These are phyloP conservation scores for Candida sphagnicola DNA, from an alignment of 805 yeast species.

Conservation along the genomic window DNA sequence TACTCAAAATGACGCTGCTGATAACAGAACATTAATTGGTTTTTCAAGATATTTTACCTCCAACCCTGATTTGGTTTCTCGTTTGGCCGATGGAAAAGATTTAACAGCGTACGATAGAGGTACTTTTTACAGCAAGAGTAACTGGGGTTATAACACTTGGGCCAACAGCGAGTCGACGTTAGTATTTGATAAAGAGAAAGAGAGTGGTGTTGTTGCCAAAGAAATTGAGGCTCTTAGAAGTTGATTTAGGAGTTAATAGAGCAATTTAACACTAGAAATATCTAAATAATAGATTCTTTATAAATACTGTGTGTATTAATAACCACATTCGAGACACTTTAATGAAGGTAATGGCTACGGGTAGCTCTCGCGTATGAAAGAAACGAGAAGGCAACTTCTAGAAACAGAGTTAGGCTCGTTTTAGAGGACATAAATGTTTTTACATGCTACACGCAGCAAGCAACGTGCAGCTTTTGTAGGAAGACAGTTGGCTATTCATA, in stretches of 20 bases:
- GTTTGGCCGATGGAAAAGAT: slow-evolving; percentile 31
- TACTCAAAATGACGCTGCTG: slow-evolving; percentile 9
- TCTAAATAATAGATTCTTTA: no score
- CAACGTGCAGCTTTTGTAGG: no score
- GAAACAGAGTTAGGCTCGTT: no score
- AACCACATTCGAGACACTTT: no score
- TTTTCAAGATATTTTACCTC: slow-evolving; percentile 36
- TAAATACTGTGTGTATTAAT: no score
- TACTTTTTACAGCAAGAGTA: slow-evolving; percentile 29
- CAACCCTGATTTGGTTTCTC: slow-evolving; percentile 40
- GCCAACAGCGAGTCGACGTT: slow-evolving; percentile 4
- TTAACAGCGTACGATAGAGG: slow-evolving; percentile 37
- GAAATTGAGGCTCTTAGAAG: slow-evolving; percentile 1
- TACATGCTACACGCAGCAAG: no score
- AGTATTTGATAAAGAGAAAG: slow-evolving; percentile 5
- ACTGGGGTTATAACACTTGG: slow-evolving; percentile 25
- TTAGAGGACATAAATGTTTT: no score
- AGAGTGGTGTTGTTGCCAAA: slow-evolving; percentile 1
- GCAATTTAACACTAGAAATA: no score
- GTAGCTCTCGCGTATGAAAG: no score
- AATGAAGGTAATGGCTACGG: no score
- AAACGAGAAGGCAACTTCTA: no score
- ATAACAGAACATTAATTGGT: slow-evolving; percentile 40
- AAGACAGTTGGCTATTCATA: no score
- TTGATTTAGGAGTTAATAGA: background rate